phyloP scores from a whole-genome alignment of 2,329 filamentous ascomycete species.

The Scedosporium minutisporum region DNA sequence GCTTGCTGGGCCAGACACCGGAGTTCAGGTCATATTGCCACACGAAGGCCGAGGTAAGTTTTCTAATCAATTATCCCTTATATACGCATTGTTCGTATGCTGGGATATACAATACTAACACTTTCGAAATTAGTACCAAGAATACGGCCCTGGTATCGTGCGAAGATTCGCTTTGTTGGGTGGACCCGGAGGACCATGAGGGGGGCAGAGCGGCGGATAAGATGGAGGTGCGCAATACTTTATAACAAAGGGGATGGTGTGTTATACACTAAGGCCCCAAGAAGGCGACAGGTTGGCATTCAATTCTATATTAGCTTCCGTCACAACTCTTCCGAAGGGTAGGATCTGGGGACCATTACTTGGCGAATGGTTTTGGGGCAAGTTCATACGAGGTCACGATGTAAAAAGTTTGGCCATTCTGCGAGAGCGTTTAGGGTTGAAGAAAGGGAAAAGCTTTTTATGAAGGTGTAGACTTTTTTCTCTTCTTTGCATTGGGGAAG shows the following conservation, averaged over 20 bases:
- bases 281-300: neutral
- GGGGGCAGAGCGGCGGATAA: neutral
- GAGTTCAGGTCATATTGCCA: constrained; percentile 99
- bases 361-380: neutral
- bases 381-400: neutral
- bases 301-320: neutral
- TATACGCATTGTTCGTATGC: neutral
- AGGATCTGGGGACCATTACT: neutral
- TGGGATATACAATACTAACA: neutral
- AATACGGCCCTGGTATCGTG: constrained; percentile 92
- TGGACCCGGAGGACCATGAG: constrained; percentile 72
- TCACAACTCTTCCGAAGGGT: neutral
- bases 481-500: neutral
- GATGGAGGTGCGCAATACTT: neutral
- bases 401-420: neutral
- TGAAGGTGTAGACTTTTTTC: neutral
- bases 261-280: neutral
- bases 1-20: constrained; percentile 89
- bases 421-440: neutral
- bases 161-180: constrained; percentile 88
- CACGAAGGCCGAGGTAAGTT: constrained; percentile 64
- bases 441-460: neutral
- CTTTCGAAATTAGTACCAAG: constrained; percentile 59
- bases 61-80: neutral
- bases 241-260: neutral